Evolutionary conservation across 1,284 basidiomycete genomes (phyloP).

Genomic region (Trametes hirsuta): DNA sequence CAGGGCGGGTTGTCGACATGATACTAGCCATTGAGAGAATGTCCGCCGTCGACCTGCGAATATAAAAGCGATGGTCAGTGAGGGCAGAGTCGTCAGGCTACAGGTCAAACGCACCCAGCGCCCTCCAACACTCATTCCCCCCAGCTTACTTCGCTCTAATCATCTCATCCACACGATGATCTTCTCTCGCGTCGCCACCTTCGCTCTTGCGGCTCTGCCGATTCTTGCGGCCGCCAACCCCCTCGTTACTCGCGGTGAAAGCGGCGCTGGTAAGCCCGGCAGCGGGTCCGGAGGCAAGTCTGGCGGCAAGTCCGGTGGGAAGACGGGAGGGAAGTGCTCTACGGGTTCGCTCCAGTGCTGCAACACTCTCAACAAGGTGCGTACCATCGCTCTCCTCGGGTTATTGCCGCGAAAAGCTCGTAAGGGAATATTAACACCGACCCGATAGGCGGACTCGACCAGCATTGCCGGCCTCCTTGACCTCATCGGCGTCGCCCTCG

Average conservation of each 20-base stretch:
- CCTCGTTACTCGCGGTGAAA: constrained; percentile 13
- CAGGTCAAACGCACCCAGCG: constrained; percentile 10
- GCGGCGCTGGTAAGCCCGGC: background rate
- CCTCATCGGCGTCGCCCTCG: constrained; percentile 26
- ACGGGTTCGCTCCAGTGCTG: constrained; percentile 29
- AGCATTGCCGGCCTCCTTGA: constrained; percentile 8
- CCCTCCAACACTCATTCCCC: constrained; percentile 3
- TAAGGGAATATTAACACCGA: background rate
- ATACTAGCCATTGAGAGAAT: too few species aligned
- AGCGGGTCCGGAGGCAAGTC: too few species aligned
- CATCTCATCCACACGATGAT: constrained; percentile 2
- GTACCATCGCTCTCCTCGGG: background rate
- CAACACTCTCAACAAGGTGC: constrained; percentile 24
- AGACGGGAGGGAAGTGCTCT: constrained; percentile 17
- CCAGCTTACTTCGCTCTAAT: background rate
- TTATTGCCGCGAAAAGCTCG: background rate
- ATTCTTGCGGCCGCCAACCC: constrained; percentile 35
- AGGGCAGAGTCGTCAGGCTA: background rate
- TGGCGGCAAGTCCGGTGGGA: too few species aligned
- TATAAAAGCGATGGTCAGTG: constrained; percentile 1
- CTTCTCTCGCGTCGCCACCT: constrained; percentile 19
- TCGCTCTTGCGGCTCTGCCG: constrained; percentile 27
- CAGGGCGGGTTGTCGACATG: background rate
- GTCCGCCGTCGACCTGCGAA: background rate
- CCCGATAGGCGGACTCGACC: background rate